Evolutionary conservation across 306 rosid species (phyloP).

Genomic region (Canavalia gladiata): DNA sequence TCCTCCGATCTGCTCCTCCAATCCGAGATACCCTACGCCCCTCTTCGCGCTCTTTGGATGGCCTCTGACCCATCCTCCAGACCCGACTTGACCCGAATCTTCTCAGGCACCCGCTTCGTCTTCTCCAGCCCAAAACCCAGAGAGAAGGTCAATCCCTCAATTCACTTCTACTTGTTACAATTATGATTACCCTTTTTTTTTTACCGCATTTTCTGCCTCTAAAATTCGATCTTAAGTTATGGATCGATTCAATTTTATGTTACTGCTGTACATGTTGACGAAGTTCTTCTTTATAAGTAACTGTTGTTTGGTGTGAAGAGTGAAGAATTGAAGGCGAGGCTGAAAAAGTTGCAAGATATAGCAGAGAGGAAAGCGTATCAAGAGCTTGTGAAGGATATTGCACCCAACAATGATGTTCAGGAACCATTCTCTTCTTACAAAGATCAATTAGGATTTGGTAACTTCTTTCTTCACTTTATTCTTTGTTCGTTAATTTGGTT

Average conservation of each 20-base stretch:
- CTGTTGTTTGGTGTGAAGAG: slow-evolving; percentile 59
- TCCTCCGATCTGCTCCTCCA: slow-evolving; percentile 63
- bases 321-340: slow-evolving; percentile 83
- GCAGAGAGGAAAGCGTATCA: slow-evolving; percentile 88
- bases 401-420: slow-evolving; percentile 55
- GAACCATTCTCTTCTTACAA: slow-evolving; percentile 96
- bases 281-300: neutral
- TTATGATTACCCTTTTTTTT: neutral
- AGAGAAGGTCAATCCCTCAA: slow-evolving; percentile 66
- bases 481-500: neutral
- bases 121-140: slow-evolving; percentile 82
- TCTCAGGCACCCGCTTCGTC: slow-evolving; percentile 63
- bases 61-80: slow-evolving; percentile 56
- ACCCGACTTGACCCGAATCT: slow-evolving; percentile 62
- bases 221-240: slow-evolving; percentile 17
- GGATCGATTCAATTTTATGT: neutral
- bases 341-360: slow-evolving; percentile 69
- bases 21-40: slow-evolving; percentile 61
- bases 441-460: slow-evolving; percentile 89
- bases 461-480: slow-evolving; percentile 12
- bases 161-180: neutral
- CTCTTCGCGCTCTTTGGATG: slow-evolving; percentile 70
- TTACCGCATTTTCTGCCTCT: neutral
- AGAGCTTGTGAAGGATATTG: slow-evolving; percentile 85
- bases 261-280: neutral